phyloP scores from a whole-genome alignment of 2,329 filamentous ascomycete species.

The Cladosporium sp. region DNA sequence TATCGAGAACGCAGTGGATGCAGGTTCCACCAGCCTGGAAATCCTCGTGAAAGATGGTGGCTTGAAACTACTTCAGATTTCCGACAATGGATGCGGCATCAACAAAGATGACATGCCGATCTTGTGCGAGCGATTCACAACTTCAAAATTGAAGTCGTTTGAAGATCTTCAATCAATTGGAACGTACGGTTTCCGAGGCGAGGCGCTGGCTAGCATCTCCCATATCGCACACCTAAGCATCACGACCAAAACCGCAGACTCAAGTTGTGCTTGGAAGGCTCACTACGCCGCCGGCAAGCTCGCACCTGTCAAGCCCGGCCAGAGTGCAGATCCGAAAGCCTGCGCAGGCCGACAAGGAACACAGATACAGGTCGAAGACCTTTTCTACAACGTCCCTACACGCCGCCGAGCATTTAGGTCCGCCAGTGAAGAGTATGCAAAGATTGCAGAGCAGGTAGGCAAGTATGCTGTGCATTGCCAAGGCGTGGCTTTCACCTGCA shows the following conservation, averaged over 20 bases:
- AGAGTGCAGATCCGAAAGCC: constrained; percentile 78
- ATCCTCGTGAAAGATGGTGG: constrained; percentile 93
- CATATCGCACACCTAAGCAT: constrained; percentile 95
- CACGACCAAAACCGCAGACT: constrained; percentile 87
- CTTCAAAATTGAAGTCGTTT: constrained; percentile 89
- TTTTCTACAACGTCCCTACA: constrained; percentile 95
- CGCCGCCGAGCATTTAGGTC: constrained; percentile 86
- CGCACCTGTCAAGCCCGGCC: constrained; percentile 78
- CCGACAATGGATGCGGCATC: constrained; percentile 94
- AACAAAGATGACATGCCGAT: constrained; percentile 89
- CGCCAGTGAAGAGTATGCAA: constrained; percentile 90
- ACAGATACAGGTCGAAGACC: constrained; percentile 89
- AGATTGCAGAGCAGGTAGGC: constrained; percentile 92
- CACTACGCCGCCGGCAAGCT: constrained; percentile 81
- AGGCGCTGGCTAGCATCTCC: constrained; percentile 94
- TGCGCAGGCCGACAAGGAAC: constrained; percentile 85
- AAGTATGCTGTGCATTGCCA: constrained; percentile 89
- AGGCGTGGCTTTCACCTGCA: constrained; percentile 92
- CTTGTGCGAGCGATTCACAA: constrained; percentile 92
- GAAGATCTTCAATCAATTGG: constrained; percentile 86
- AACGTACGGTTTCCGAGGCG: constrained; percentile 96
- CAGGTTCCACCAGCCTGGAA: constrained; percentile 87
- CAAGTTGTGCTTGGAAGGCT: constrained; percentile 84
- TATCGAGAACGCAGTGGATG: constrained; percentile 95
- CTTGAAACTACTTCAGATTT: constrained; percentile 91